phyloP scores from a whole-genome alignment of 306 rosid species.

The Herpetospermum pedunculosum region DNA sequence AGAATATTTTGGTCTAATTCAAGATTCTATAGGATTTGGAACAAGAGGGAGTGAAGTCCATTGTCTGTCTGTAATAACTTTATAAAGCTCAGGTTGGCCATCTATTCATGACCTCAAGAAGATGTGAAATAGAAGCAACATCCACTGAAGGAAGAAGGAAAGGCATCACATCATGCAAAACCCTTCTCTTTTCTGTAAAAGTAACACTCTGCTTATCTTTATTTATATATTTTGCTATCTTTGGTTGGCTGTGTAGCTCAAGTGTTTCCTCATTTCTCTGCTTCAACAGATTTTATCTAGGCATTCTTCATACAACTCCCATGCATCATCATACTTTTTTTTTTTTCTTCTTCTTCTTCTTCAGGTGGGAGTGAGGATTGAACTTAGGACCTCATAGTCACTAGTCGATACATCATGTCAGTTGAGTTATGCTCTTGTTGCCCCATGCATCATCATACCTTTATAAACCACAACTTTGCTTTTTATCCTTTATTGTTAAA shows the following conservation, averaged over 20 bases:
- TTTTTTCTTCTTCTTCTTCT: too few relatives aligned
- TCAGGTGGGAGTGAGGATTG: too few relatives aligned
- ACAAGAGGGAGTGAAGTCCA: slow-evolving; percentile 12
- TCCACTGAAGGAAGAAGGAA: not conserved
- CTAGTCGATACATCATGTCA: too few relatives aligned
- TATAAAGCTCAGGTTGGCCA: slow-evolving; percentile 5
- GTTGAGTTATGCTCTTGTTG: too few relatives aligned
- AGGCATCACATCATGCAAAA: slow-evolving; percentile 4
- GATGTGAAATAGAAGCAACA: not conserved
- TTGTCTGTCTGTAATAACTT: slow-evolving; percentile 63
- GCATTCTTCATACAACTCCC: not conserved
- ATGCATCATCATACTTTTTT: too few relatives aligned
- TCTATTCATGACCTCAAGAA: slow-evolving; percentile 4
- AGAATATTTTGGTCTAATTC: slow-evolving; percentile 35
- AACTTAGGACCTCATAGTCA: too few relatives aligned
- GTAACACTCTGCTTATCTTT: slow-evolving; percentile 8
- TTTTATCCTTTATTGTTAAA: too few relatives aligned
- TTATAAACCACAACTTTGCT: too few relatives aligned
- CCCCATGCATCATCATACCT: too few relatives aligned
- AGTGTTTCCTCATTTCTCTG: not conserved
- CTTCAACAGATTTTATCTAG: not conserved
- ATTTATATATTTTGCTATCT: slow-evolving; percentile 6
- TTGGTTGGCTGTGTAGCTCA: not conserved
- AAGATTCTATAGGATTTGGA: slow-evolving; percentile 45
- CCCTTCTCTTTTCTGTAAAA: slow-evolving; percentile 1